Percentiles rank a stretch among this genome's conserved stretches.
Evolutionary conservation across 2,329 filamentous ascomycete genomes (phyloP).

Genomic region (Phoma herbarum): DNA sequence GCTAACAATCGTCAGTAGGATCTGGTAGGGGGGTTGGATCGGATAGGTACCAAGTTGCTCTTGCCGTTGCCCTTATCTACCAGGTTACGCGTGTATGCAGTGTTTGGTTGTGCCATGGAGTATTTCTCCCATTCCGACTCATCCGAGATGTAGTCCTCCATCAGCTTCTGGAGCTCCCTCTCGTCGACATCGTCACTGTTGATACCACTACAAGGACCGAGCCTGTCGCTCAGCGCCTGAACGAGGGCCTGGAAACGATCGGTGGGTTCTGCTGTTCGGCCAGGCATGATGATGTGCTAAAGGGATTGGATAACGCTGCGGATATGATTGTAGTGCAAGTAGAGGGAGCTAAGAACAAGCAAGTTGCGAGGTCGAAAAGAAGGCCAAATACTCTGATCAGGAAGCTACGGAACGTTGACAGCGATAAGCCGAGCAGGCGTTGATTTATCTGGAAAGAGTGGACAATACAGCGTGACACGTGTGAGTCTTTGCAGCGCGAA

Average conservation of each 20-base stretch:
- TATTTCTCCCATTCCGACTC: conserved; percentile 77
- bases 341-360: neutral
- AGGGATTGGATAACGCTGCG: neutral
- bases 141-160: conserved; percentile 76
- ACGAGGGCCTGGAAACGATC: conserved; percentile 74
- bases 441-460: conserved; percentile 23
- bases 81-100: conserved; percentile 85
- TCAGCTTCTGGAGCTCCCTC: conserved; percentile 72
- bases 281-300: conserved; percentile 31
- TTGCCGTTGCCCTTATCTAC: conserved; percentile 90
- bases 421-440: conserved; percentile 21
- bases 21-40: neutral
- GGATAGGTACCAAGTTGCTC: conserved; percentile 69
- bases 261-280: conserved; percentile 27
- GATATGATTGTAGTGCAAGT: conserved; percentile 1
- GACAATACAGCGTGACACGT: conserved; percentile 19
- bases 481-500: conserved; percentile 19
- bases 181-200: conserved; percentile 84
- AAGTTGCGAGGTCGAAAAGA: neutral
- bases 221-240: conserved; percentile 72
- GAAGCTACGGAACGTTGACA: conserved; percentile 16
- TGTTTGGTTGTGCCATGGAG: conserved; percentile 73
- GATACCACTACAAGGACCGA: conserved; percentile 83
- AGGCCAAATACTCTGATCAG: neutral
- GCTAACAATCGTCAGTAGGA: conserved; percentile 57